A percentile compares a stretch with the other conserved stretches of the same genome.
These are phyloP conservation scores for Spergularia azorica DNA, from an alignment of 179 eudicot species.

Conservation along the genomic window DNA sequence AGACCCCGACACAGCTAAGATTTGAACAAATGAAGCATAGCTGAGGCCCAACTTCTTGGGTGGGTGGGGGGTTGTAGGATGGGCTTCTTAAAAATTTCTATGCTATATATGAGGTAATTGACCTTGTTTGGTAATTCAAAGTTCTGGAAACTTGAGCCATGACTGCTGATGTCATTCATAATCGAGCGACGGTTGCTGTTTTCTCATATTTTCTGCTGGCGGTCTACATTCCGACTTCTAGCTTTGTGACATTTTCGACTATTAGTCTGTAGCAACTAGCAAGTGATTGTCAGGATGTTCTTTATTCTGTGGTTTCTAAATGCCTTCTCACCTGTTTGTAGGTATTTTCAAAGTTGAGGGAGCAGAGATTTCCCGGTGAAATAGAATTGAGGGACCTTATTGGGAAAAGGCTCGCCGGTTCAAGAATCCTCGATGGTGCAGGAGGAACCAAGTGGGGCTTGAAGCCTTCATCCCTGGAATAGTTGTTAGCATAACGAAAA, in stretches of 20 bases:
- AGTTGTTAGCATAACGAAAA: neutral
- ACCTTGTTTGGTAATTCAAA: neutral
- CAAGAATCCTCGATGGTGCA: constrained; percentile 28
- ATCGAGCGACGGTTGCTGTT: neutral
- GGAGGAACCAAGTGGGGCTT: constrained; percentile 32
- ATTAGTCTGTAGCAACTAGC: neutral
- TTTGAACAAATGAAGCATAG: neutral
- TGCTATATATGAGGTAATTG: neutral
- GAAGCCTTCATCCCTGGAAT: neutral
- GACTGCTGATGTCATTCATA: neutral
- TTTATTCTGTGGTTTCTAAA: no score
- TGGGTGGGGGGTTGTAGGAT: neutral
- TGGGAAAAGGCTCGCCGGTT: constrained; percentile 32
- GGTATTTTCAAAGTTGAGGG: constrained; percentile 48
- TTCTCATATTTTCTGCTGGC: no score
- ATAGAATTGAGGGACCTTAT: constrained; percentile 44
- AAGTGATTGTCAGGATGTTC: neutral
- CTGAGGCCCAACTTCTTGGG: neutral
- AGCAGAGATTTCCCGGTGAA: constrained; percentile 54
- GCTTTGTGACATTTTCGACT: neutral
- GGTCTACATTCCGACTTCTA: neutral
- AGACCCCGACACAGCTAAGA: no score
- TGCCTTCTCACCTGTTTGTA: constrained; percentile 7
- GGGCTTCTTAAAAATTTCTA: neutral
- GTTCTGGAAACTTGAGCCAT: neutral